These are phyloP conservation scores for Verticillium isaacii DNA, from an alignment of 2,329 filamentous ascomycete species.

Conservation along the genomic window DNA sequence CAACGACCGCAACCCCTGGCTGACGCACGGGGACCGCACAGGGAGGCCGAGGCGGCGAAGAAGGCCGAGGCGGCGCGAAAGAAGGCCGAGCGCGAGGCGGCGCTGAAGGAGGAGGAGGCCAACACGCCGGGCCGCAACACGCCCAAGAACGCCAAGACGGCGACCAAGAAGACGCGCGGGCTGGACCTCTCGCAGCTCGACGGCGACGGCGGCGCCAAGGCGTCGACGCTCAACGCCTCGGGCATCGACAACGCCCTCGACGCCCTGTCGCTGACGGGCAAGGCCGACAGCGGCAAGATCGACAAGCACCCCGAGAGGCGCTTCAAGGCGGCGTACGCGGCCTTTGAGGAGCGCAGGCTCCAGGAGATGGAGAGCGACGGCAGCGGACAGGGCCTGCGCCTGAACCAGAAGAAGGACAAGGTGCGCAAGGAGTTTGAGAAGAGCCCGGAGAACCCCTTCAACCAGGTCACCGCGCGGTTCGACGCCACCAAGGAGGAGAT, in stretches of 20 bases:
- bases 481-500: conserved; percentile 78
- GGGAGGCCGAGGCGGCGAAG: conserved; percentile 79
- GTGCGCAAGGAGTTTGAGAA: conserved; percentile 93
- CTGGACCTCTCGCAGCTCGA: conserved; percentile 76
- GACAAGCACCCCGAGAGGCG: conserved; percentile 86
- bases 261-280: conserved; percentile 63
- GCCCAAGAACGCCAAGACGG: conserved; percentile 64
- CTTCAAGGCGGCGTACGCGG: conserved; percentile 79
- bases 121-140: conserved; percentile 49
- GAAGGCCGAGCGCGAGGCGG: conserved; percentile 86
- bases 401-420: conserved; percentile 79
- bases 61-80: conserved; percentile 78
- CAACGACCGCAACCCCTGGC: background rate
- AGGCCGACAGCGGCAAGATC: conserved; percentile 59
- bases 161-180: conserved; percentile 65
- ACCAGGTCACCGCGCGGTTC: conserved; percentile 72
- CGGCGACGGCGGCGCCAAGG: conserved; percentile 34
- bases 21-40: conserved; percentile 27
- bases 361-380: conserved; percentile 83
- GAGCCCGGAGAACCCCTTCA: conserved; percentile 92
- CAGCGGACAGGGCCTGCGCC: conserved; percentile 63
- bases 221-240: conserved; percentile 65
- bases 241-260: conserved; percentile 94
- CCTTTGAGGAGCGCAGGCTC: conserved; percentile 75
- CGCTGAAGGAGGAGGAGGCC: conserved; percentile 78